A percentile compares a stretch with the other conserved stretches of the same genome.
phyloP scores from a whole-genome alignment of 352 stramenopile genomes.

The Chrysophaeum taylorii region DNA sequence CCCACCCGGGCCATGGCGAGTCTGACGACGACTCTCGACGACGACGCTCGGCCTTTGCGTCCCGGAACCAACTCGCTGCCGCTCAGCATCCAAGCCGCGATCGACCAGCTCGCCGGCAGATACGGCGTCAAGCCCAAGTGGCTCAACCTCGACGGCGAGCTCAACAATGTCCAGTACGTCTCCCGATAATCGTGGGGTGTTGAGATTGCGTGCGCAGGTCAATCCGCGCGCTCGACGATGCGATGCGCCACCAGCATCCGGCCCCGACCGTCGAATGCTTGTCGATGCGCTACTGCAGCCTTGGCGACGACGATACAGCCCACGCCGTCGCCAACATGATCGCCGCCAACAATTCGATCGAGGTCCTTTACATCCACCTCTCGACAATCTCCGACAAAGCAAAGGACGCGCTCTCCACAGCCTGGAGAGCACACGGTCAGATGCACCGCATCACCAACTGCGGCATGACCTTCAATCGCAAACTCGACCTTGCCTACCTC shows the following conservation, averaged over 20 bases:
- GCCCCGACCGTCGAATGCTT: not conserved
- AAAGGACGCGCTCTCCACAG: not conserved
- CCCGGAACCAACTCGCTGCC: too few species aligned
- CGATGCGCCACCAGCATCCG: not conserved
- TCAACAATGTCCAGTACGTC: not conserved
- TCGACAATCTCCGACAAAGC: not conserved
- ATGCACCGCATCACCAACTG: not conserved
- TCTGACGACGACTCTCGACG: too few species aligned
- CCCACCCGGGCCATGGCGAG: too few species aligned
- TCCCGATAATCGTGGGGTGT: too few species aligned
- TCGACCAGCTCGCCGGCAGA: too few species aligned
- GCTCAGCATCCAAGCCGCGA: too few species aligned
- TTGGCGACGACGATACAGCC: not conserved
- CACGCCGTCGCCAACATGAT: not conserved
- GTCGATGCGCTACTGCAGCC: conserved; percentile 1
- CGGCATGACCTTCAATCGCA: not conserved
- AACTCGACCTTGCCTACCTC: not conserved
- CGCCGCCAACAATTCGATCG: not conserved
- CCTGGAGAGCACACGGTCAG: not conserved
- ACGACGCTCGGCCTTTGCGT: too few species aligned
- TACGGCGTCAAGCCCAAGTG: not conserved
- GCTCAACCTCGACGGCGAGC: conserved; percentile 2
- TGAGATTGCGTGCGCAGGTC: too few species aligned
- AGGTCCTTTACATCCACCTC: conserved; percentile 2
- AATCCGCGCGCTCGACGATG: not conserved